Conservation (phyloP, 257 asterid genomes). For the Salvia splendens region DNA sequence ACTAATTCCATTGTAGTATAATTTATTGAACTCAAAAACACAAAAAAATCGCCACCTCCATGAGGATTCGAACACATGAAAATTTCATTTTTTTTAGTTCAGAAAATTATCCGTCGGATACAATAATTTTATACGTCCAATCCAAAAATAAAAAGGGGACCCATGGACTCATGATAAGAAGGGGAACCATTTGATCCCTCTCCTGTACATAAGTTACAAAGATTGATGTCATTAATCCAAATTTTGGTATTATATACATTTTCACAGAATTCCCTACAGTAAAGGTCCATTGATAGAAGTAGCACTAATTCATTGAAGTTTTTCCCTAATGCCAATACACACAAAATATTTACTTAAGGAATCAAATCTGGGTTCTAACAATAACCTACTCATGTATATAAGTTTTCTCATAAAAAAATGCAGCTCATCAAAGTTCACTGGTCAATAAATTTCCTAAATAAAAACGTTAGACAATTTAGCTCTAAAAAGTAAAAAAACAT, state of each 20-base stretch:
- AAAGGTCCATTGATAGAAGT: conserved; percentile 10
- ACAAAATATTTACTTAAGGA: conserved; percentile 5
- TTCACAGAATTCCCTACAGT: background rate
- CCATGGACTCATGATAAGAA: too few relatives aligned
- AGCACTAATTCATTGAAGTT: background rate
- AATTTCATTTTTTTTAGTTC: too few relatives aligned
- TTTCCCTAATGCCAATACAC: background rate
- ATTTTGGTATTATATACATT: background rate
- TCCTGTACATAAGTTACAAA: background rate
- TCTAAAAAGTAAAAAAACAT: conserved; percentile 14
- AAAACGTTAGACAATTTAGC: conserved; percentile 10
- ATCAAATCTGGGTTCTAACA: conserved; percentile 1
- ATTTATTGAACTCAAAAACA: too few relatives aligned
- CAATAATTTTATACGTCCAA: too few relatives aligned
- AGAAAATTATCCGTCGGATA: too few relatives aligned
- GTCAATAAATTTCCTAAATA: conserved; percentile 5
- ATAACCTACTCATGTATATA: conserved; percentile 12
- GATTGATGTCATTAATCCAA: background rate
- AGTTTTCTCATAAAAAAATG: conserved; percentile 5
- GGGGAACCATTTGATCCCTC: too few relatives aligned
- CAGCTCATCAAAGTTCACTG: background rate
- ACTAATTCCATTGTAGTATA: too few relatives aligned
- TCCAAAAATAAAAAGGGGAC: too few relatives aligned
- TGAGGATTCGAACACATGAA: too few relatives aligned
- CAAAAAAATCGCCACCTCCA: too few relatives aligned